These are phyloP conservation scores for Cystobasidium pallidum DNA, from an alignment of 1,284 basidiomycete genomes.

Conservation along the genomic window DNA sequence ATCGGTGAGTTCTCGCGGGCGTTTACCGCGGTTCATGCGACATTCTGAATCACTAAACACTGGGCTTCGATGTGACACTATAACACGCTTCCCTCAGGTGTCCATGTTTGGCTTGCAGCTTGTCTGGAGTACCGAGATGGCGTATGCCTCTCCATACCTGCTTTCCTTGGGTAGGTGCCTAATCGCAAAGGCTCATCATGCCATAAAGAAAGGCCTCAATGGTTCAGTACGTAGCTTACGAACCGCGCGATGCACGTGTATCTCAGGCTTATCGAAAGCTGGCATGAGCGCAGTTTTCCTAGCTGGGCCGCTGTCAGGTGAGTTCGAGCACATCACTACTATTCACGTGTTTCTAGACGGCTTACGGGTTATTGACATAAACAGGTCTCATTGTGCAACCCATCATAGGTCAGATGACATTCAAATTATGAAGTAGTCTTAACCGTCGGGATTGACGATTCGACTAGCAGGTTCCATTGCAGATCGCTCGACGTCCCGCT, in stretches of 20 bases:
- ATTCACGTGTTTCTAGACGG: background rate
- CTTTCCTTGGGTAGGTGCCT: constrained; percentile 50
- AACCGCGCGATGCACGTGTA: too few relatives aligned
- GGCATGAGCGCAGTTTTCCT: constrained; percentile 57
- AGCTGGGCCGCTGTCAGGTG: constrained; percentile 49
- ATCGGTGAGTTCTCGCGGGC: constrained; percentile 24
- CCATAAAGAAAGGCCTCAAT: background rate
- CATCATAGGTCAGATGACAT: constrained; percentile 49
- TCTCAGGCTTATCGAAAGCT: constrained; percentile 37
- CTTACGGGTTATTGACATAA: background rate
- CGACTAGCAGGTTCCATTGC: constrained; percentile 52
- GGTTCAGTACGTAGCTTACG: background rate
- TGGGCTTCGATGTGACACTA: too few relatives aligned
- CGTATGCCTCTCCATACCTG: constrained; percentile 51
- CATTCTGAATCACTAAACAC: too few relatives aligned
- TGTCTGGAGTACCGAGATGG: constrained; percentile 52
- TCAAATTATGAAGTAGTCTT: background rate
- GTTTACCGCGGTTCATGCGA: too few relatives aligned
- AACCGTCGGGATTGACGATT: background rate
- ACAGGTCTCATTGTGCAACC: constrained; percentile 56
- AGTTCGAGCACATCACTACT: background rate
- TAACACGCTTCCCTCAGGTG: too few relatives aligned
- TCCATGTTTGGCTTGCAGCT: constrained; percentile 48
- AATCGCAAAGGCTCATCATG: background rate
- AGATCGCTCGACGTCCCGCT: constrained; percentile 55